A percentile compares a stretch with the other conserved stretches of the same genome.
These are phyloP conservation scores for Datura wrightii DNA, from an alignment of 257 asterid genomes.

Conservation along the genomic window DNA sequence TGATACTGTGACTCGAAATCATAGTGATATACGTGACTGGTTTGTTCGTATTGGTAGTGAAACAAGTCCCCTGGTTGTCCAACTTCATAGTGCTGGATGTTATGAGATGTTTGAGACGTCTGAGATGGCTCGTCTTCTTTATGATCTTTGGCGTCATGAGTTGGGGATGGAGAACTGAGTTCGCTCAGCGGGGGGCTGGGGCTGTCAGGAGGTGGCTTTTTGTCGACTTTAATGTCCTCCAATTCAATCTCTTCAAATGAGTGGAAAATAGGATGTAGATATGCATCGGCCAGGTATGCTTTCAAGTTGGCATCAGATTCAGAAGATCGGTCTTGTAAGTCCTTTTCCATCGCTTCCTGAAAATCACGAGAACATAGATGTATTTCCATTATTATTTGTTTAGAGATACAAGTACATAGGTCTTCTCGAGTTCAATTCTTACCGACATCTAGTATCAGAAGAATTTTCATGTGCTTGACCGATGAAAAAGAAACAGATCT, in stretches of 20 bases:
- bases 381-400: not conserved
- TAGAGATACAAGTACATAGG: not conserved
- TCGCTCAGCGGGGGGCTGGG: conserved; percentile 56
- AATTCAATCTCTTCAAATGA: conserved; percentile 81
- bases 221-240: conserved; percentile 65
- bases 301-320: conserved; percentile 62
- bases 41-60: conserved; percentile 42
- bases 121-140: conserved; percentile 51
- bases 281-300: conserved; percentile 82
- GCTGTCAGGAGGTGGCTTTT: conserved; percentile 34
- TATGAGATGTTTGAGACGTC: conserved; percentile 22
- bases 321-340: conserved; percentile 58
- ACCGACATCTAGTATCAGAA: not conserved
- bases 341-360: conserved; percentile 95
- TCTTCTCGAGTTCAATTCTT: not conserved
- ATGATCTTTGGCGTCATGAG: conserved; percentile 35
- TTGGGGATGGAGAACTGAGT: conserved; percentile 61
- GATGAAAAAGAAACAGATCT: not conserved
- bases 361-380: conserved; percentile 24
- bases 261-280: conserved; percentile 89
- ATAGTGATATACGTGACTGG: conserved; percentile 38
- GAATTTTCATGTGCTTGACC: not conserved
- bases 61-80: conserved; percentile 46
- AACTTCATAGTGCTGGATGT: conserved; percentile 58
- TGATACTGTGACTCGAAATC: conserved; percentile 47